Base-by-base conservation (phyloP, 2,329 filamentous ascomycete species). In the Cyclaneusma minus region DNA sequence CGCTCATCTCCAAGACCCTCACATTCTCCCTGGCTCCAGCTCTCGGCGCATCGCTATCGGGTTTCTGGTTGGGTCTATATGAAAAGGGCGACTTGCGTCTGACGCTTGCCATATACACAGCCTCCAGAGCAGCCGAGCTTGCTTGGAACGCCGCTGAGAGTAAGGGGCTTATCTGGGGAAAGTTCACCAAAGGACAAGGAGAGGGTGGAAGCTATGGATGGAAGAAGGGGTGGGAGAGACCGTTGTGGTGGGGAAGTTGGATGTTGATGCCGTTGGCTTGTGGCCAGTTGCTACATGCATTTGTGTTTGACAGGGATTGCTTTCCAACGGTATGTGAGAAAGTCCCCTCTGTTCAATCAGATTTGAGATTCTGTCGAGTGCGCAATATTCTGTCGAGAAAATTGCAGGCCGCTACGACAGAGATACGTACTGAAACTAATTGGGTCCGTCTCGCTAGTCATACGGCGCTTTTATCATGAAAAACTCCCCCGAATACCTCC, bases 241-340 rank as follows among this genome's bases (percentile, higher is more conserved):
- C 85, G 1, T 77, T 70, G 69, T 87, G 80, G 80, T 80, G 79
- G 55, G 80, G 80, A 13, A 83, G 77, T 47, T 87, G 80, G 79
- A 58, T 85, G 57, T 48, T 85, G 40, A 80, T 83, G 57, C 80
- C 80, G 1, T 45, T 85, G 16, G 71, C 77, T 2, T 75, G 71
- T 43, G 80, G 78, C 6, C 80, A 87, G 56, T 55, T 87, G 35
- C 55, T 85, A 25, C 75, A 85, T 48, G 73, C 80, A 1, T 68
- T 75, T 38, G 63, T 84, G 5, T 84, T 84, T 48, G 78, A 87
- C 48, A 62, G 71, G 29, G 79, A 85, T 39, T 77, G 73, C 39
- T 72, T 77, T 35, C 76, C 77, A 0, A 58, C 55, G 45, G 68
- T 71, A 47, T 34, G 60, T 45, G 26, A 7, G 3, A 22, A n/a